Base-by-base conservation (phyloP, 2,329 filamentous ascomycete species). In the Emmonsia crescens region DNA sequence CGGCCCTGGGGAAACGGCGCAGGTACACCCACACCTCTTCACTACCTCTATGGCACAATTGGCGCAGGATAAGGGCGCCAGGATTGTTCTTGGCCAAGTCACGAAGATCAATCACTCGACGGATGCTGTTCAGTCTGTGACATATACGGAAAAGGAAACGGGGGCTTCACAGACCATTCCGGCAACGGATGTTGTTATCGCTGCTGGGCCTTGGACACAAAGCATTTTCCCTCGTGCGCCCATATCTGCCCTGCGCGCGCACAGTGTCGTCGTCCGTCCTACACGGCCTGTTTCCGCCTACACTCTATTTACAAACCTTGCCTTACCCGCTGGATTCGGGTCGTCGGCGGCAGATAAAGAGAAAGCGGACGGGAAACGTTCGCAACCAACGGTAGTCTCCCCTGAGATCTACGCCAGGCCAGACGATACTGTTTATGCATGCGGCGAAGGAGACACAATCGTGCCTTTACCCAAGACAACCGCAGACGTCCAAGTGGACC, bases 401-500 rank as follows among this genome's bases (percentile, higher is more conserved):
- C 94, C 94, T 0, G 94, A 99, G 74, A 94, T 97, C 64, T 99
- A 99, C 72, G 89, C 94, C 0, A 83, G 94, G 3, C 92, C 92
- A 0, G 88, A 91, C 72, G 84, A 88, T 61, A 92, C 96, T 72
- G 88, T 96, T 12, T 99, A 99, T 73, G 92, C 91, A 0, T 99
- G 94, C 71, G 94, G 91, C 52, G 92, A 96, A 70, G 90, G 91
- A 27, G 94, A 99, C 71, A 82, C 82, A 1, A 74, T 80, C 2
- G 82, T 90, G 0, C 87, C 90, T 0, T 80, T 99, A 0, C 94
- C 94, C 0, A 79, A 85, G 2, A 87, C 87, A 0, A 86, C 88
- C 2, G 89, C 89, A 66, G 81, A 86, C 6, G 93, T 97, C 1
- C 76, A 87, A 68, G 84, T 87, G 63, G 92, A 97, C 71, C 81